A percentile compares a stretch with the other conserved stretches of the same genome.
Evolutionary conservation across 495 filamentous ascomycete species (phyloP).

Genomic region (Neurospora sp.): DNA sequence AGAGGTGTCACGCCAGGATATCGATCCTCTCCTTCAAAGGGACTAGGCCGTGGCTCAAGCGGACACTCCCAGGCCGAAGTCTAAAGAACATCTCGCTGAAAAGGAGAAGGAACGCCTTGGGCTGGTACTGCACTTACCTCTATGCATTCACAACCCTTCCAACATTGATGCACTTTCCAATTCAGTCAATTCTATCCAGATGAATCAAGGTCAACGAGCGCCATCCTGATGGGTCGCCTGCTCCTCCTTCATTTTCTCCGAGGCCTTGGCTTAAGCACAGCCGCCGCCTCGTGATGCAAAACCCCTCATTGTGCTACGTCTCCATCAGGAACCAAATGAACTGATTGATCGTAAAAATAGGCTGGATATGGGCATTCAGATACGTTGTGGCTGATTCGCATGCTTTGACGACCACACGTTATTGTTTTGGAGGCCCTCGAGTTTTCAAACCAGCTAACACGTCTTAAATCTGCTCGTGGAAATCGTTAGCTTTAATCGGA

Average conservation of each 20-base stretch:
- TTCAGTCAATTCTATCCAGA: neutral
- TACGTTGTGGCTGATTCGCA: neutral
- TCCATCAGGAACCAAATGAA: neutral
- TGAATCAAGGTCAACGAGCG: neutral
- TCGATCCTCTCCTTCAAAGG: neutral
- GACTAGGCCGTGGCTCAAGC: neutral
- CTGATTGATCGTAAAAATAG: neutral
- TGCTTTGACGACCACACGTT: neutral
- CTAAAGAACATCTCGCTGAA: neutral
- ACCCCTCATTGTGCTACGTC: neutral
- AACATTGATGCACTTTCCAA: neutral
- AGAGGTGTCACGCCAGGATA: neutral
- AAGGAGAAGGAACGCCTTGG: neutral
- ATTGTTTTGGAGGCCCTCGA: neutral
- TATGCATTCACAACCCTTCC: neutral
- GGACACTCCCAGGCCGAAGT: neutral
- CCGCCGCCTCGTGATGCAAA: neutral
- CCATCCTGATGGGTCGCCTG: neutral
- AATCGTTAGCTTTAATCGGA: neutral
- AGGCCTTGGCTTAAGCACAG: neutral
- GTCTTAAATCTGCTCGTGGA: neutral
- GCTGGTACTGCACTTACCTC: neutral
- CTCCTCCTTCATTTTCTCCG: neutral
- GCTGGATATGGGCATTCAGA: neutral
- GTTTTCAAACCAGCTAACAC: neutral